A percentile compares a stretch with the other conserved stretches of the same genome.
Evolutionary conservation across 768 basidiomycete species (phyloP).

Genomic region (Lactarius quietus): DNA sequence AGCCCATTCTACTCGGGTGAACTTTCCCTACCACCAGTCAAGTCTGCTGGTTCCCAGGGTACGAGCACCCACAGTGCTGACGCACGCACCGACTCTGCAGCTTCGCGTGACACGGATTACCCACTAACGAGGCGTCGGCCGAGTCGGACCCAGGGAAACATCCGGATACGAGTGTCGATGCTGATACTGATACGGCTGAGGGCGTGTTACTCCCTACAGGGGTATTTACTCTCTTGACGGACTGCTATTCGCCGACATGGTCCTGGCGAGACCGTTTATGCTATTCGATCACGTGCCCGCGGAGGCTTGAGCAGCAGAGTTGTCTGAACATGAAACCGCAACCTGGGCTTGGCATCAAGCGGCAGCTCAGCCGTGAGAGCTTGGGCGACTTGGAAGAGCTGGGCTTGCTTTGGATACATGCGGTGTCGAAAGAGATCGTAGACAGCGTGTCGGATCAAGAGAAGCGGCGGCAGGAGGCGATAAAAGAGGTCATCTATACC

Average conservation of each 20-base stretch:
- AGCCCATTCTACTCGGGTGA: constrained; percentile 86
- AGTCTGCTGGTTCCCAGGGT: constrained; percentile 27
- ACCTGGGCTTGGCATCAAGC: constrained; percentile 66
- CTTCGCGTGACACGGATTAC: constrained; percentile 23
- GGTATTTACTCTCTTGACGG: too few relatives aligned
- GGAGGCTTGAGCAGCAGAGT: constrained; percentile 98
- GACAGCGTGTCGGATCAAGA: too few relatives aligned
- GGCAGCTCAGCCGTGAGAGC: constrained; percentile 79
- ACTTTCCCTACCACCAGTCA: constrained; percentile 32
- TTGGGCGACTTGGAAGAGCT: constrained; percentile 72
- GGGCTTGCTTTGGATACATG: constrained; percentile 92
- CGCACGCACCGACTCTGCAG: constrained; percentile 24
- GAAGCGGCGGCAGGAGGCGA: constrained; percentile 95
- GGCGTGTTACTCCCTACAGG: too few relatives aligned
- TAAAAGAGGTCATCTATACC: constrained; percentile 94
- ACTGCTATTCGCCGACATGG: constrained; percentile 98
- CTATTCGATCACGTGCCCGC: constrained; percentile 95
- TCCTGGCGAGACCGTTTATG: constrained; percentile 91
- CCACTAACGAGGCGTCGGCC: constrained; percentile 32
- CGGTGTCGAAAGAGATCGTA: constrained; percentile 90
- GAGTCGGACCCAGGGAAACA: constrained; percentile 32
- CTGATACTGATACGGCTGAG: constrained; percentile 35
- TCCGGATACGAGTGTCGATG: constrained; percentile 26
- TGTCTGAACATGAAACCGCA: constrained; percentile 91
- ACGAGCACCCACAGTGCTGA: constrained; percentile 20